phyloP scores from a whole-genome alignment of 2,329 filamentous ascomycete species.

The Microdochium trichocladiopsis region DNA sequence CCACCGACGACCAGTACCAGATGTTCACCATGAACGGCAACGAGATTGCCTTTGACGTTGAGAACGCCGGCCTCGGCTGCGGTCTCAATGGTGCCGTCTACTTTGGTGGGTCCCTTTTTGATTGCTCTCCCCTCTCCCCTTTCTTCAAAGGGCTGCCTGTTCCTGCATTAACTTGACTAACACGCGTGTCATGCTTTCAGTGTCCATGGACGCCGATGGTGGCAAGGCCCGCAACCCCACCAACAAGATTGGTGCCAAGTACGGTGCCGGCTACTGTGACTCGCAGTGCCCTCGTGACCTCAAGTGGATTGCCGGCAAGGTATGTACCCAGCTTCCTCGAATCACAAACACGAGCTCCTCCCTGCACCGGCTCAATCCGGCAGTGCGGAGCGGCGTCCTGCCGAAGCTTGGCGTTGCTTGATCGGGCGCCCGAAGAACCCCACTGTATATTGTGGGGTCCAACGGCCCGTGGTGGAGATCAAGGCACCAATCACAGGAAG shows the following conservation, averaged over 20 bases:
- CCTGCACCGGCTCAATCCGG: not conserved
- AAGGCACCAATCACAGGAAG: not conserved
- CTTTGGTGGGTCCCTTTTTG: slow-evolving; percentile 17
- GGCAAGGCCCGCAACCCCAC: slow-evolving; percentile 36
- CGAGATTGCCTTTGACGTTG: slow-evolving; percentile 59
- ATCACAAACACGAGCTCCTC: no score
- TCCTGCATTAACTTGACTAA: not conserved
- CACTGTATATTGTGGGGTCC: not conserved
- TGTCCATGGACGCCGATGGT: slow-evolving; percentile 48
- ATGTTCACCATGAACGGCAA: slow-evolving; percentile 50
- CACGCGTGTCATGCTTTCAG: slow-evolving; percentile 5
- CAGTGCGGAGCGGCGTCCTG: not conserved
- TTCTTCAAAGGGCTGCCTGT: not conserved
- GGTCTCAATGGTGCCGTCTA: slow-evolving; percentile 60
- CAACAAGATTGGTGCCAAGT: slow-evolving; percentile 42
- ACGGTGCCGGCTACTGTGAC: slow-evolving; percentile 52
- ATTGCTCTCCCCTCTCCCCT: no score
- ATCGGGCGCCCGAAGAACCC: not conserved
- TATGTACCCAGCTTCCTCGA: slow-evolving; percentile 12
- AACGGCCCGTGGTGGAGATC: not conserved
- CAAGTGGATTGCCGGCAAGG: slow-evolving; percentile 46
- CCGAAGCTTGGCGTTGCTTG: not conserved
- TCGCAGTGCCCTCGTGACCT: slow-evolving; percentile 39
- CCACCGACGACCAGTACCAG: slow-evolving; percentile 47
- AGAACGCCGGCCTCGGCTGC: slow-evolving; percentile 52